These are phyloP conservation scores for Hericium erinaceus DNA, from an alignment of 768 basidiomycete species.

Conservation along the genomic window DNA sequence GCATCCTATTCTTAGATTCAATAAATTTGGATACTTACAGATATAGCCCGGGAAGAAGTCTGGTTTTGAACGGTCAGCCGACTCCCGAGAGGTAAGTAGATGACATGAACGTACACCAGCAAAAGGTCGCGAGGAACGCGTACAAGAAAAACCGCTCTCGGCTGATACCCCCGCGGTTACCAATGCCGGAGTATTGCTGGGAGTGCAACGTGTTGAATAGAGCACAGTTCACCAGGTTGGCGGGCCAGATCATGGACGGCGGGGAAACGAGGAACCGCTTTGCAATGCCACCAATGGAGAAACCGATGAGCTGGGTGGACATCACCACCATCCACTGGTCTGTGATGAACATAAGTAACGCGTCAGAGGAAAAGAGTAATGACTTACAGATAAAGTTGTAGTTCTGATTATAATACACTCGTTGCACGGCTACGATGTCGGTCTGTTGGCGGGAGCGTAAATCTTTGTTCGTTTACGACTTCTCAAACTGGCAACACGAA, in stretches of 20 bases:
- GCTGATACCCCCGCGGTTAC: slow-evolving; percentile 34
- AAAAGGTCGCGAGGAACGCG: slow-evolving; percentile 26
- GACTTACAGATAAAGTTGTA: slow-evolving; percentile 25
- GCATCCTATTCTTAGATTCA: slow-evolving; percentile 11
- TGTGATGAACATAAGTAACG: background rate
- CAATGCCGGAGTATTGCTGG: slow-evolving; percentile 31
- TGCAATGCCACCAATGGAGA: slow-evolving; percentile 32
- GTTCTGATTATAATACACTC: slow-evolving; percentile 33
- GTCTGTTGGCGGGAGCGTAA: slow-evolving; percentile 17
- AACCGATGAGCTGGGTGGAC: slow-evolving; percentile 33
- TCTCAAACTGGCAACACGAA: slow-evolving; percentile 1
- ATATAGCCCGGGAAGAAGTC: slow-evolving; percentile 1
- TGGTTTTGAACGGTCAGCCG: background rate
- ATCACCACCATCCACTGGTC: slow-evolving; percentile 31
- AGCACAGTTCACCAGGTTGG: slow-evolving; percentile 30
- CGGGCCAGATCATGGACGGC: slow-evolving; percentile 36
- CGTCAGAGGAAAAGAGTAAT: background rate
- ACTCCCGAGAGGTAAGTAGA: slow-evolving; percentile 57
- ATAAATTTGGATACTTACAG: background rate
- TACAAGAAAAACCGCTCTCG: slow-evolving; percentile 45
- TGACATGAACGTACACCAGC: slow-evolving; percentile 54
- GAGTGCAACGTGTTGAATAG: slow-evolving; percentile 35
- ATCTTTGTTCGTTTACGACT: background rate
- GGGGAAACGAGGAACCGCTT: slow-evolving; percentile 35
- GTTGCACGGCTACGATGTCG: slow-evolving; percentile 37